Conservation (phyloP, 768 basidiomycete species). For the Boletus insuetus region DNA sequence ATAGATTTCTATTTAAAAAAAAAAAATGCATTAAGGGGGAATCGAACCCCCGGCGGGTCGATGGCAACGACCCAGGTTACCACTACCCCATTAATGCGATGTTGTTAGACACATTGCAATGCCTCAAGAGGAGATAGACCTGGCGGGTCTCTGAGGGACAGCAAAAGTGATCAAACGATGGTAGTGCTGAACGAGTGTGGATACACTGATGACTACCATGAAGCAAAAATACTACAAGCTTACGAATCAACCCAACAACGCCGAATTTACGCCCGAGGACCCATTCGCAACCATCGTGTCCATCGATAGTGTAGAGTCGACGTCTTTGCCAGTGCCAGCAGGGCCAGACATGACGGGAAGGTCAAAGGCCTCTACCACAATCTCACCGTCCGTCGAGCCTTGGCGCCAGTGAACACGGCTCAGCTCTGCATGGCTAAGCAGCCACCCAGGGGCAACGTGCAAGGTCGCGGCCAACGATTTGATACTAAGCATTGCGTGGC, state of each 20-base stretch:
- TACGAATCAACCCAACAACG: neutral
- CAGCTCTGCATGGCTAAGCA: constrained; percentile 45
- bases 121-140: too few species aligned
- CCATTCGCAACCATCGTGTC: neutral
- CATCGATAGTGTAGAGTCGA: neutral
- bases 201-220: too few species aligned
- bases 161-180: too few species aligned
- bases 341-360: neutral
- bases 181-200: too few species aligned
- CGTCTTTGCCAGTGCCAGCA: neutral
- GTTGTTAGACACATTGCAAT: neutral
- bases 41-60: constrained; percentile 88
- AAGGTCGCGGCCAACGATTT: constrained; percentile 41
- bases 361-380: constrained; percentile 22
- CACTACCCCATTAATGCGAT: constrained; percentile 64
- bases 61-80: constrained; percentile 69
- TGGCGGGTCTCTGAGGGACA: too few species aligned
- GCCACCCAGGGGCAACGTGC: constrained; percentile 42
- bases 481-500: constrained; percentile 40
- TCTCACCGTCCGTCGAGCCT: constrained; percentile 37
- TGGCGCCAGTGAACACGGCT: constrained; percentile 40
- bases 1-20: neutral
- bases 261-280: neutral
- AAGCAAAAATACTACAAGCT: neutral
- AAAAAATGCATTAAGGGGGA: constrained; percentile 39